Evolutionary conservation across 1,284 basidiomycete species (phyloP).

Genomic region (Coriolopsis trogii): DNA sequence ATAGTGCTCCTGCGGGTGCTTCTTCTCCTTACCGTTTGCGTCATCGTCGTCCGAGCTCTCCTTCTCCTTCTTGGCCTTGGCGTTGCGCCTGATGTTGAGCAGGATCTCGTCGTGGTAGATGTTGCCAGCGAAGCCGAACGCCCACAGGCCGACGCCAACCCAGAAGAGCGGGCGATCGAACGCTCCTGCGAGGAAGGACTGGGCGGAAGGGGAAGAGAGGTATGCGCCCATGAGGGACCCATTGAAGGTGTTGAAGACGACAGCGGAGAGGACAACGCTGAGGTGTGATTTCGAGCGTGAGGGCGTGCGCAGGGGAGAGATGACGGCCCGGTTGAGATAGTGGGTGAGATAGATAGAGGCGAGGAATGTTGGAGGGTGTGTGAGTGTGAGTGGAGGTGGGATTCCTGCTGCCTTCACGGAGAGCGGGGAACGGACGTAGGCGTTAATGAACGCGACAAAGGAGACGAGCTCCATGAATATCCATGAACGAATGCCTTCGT

Average conservation of each 20-base stretch:
- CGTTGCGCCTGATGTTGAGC: constrained; percentile 65
- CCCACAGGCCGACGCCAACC: constrained; percentile 68
- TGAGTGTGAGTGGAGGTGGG: constrained; percentile 28
- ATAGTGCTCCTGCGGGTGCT: constrained; percentile 55
- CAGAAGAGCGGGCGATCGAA: constrained; percentile 54
- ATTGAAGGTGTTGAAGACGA: constrained; percentile 76
- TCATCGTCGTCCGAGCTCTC: constrained; percentile 14
- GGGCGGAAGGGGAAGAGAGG: constrained; percentile 57
- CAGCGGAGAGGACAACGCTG: constrained; percentile 58
- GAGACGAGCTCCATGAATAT: constrained; percentile 86
- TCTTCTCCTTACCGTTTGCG: constrained; percentile 24
- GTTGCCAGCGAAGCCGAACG: constrained; percentile 75
- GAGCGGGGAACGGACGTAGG: constrained; percentile 52
- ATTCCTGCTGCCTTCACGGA: constrained; percentile 26
- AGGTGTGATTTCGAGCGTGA: constrained; percentile 80
- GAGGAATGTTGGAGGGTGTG: constrained; percentile 55
- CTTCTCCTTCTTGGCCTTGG: constrained; percentile 41
- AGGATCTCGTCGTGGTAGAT: constrained; percentile 89
- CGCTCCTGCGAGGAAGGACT: constrained; percentile 42
- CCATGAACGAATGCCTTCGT: constrained; percentile 64
- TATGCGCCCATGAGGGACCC: constrained; percentile 74
- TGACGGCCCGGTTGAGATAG: constrained; percentile 82
- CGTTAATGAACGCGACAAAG: constrained; percentile 60
- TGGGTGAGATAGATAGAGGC: constrained; percentile 70
- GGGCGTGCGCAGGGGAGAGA: constrained; percentile 84